Evolutionary conservation across 176 grass and related monocot species (phyloP).

Genomic region (Raddia guianensis): DNA sequence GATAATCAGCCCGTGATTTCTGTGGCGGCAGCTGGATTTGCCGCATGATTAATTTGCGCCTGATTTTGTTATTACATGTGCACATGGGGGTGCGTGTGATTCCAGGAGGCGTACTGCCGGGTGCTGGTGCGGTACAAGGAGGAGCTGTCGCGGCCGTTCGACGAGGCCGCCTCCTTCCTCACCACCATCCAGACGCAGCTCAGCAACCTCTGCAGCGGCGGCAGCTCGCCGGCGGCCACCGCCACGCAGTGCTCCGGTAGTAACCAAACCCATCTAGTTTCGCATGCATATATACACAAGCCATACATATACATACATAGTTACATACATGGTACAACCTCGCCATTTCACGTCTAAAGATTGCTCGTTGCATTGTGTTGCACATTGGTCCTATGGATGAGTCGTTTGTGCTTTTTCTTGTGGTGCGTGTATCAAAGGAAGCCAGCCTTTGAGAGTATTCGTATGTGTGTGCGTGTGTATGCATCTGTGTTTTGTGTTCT

Average conservation of each 20-base stretch:
- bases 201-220: conserved; percentile 66
- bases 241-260: conserved; percentile 39
- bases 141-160: conserved; percentile 75
- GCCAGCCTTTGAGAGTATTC: conserved; percentile 7
- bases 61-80: conserved; percentile 54
- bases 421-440: conserved; percentile 29
- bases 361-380: neutral
- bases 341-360: neutral
- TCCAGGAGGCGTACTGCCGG: conserved; percentile 68
- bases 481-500: conserved; percentile 22
- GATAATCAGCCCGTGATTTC: conserved; percentile 4
- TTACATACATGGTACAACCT: no score
- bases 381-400: conserved; percentile 20
- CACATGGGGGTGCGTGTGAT: neutral
- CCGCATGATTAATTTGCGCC: conserved; percentile 8
- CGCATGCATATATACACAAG: neutral
- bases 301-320: neutral
- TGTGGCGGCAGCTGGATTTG: neutral
- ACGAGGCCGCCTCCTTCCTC: conserved; percentile 79
- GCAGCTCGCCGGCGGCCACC: conserved; percentile 32
- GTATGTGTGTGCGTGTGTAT: conserved; percentile 17
- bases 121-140: conserved; percentile 79
- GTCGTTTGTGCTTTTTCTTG: neutral
- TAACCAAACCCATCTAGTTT: conserved; percentile 11
- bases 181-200: conserved; percentile 80